Percentiles rank a stretch among this genome's conserved stretches.
Conservation (phyloP, 495 filamentous ascomycete species). For the Penicillium samsonianum region DNA sequence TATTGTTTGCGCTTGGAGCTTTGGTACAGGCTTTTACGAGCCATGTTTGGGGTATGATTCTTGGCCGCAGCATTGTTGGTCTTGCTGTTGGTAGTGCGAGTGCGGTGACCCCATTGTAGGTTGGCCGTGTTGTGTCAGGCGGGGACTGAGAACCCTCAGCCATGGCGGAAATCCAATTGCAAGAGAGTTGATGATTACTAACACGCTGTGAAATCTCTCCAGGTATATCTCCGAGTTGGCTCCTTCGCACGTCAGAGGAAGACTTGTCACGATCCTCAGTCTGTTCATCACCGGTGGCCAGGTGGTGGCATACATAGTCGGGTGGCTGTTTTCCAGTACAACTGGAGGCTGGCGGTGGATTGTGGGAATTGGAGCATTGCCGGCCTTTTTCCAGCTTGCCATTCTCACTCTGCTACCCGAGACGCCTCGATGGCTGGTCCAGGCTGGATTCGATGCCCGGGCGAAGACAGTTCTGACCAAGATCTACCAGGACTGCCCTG, state of each 20-base stretch:
- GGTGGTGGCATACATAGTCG: conserved; percentile 80
- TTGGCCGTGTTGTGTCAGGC: conserved; percentile 9
- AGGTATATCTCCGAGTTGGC: conserved; percentile 83
- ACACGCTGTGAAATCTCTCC: background rate
- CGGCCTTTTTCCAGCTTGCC: conserved; percentile 68
- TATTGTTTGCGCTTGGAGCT: conserved; percentile 75
- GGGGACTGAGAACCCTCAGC: background rate
- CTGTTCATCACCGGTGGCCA: conserved; percentile 86
- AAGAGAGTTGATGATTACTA: background rate
- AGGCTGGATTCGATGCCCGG: conserved; percentile 56
- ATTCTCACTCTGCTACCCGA: conserved; percentile 74
- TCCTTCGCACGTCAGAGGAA: conserved; percentile 70
- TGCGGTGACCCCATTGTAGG: conserved; percentile 75
- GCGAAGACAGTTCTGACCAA: conserved; percentile 64
- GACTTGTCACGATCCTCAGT: conserved; percentile 73
- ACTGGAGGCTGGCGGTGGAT: conserved; percentile 82
- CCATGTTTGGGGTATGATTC: conserved; percentile 69
- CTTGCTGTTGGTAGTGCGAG: conserved; percentile 80
- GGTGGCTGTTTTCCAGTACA: conserved; percentile 62
- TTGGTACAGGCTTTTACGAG: conserved; percentile 65
- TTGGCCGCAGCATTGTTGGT: conserved; percentile 79
- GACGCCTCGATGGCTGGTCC: conserved; percentile 83
- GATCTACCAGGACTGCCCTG: conserved; percentile 59
- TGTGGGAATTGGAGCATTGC: conserved; percentile 80
- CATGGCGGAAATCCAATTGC: background rate